Evolutionary conservation across 306 rosid species (phyloP), one percentile per base, ranked within the genome.

Genomic region (Casuarina cunninghamiana): DNA sequence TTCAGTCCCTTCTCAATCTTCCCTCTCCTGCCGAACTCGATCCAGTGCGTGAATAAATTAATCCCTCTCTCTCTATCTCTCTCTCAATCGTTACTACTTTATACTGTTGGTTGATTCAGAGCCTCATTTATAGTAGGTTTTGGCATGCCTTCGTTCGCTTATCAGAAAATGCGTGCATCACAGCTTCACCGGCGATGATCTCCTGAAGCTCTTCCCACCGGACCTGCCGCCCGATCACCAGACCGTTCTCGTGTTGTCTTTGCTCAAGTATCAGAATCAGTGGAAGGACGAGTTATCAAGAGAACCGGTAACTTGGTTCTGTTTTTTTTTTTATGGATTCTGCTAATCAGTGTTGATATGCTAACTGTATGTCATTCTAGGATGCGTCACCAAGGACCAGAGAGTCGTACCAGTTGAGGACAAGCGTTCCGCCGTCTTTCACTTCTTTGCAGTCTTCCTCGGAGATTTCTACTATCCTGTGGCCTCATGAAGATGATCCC

Each of bases 81-180:
- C 44, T 63, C 63, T 17, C 57, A 17, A 10, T 50, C 4, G 2
- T 62, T 53, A 1, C 32, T 26, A 26, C 32, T 26, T 26, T 26
- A 1, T 26, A 26, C 0, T 26, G 32, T 26, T 26, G 32, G 0
- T 26, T 26, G 32, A 26, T 26, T 26, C 32, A 26, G 32, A 26
- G 32, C 32, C 32, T 26, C 0, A 26, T 26, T 63, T 51, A 10
- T 39, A 1, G 44, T 69, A 89, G 96, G 84, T 87, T 9, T 68
- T 91, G 89, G 90, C 82, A 62, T 91, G 89, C 53, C 92, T 89
- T 49, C 89, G 97, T 38, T 91, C 78, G 62, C 90, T 91, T 42
- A 76, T 89, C 79, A 80, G 97, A 67, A 91, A 83, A 85, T 89
- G 82, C 58, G 90, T 65, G 4, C 74, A 75, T 61, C 83, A 77